phyloP scores from a whole-genome alignment of 78 protist genomes.

The Dictyostelium capitatum region DNA sequence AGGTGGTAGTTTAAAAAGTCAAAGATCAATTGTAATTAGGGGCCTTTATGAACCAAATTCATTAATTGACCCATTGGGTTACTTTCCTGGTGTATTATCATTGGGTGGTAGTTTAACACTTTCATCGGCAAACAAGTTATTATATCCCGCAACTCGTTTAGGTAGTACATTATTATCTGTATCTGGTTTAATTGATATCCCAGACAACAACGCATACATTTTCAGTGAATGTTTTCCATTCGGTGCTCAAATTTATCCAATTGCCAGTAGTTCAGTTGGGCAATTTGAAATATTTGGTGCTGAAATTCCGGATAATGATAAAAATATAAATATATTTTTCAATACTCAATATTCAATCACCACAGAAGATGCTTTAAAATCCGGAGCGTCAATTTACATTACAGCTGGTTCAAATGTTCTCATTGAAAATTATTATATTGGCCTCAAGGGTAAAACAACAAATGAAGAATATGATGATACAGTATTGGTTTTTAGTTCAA shows the following conservation, averaged over 20 bases:
- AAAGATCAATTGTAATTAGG: neutral
- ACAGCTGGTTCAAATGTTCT: neutral
- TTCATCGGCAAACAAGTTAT: neutral
- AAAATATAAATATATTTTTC: neutral
- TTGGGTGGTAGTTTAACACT: neutral
- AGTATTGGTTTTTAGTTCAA: neutral
- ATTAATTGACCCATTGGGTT: neutral
- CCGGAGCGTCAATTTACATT: neutral
- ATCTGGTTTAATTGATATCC: neutral
- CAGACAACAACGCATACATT: neutral
- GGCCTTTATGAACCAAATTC: neutral
- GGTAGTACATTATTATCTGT: neutral
- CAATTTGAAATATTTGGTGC: too few species aligned
- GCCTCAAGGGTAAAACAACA: neutral
- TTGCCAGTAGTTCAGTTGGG: neutral
- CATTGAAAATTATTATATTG: neutral
- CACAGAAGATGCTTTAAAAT: neutral
- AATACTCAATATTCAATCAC: neutral
- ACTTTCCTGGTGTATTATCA: neutral
- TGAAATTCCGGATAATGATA: neutral
- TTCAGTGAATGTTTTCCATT: neutral
- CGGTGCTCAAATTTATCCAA: neutral
- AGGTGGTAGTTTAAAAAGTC: neutral
- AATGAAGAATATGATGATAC: neutral
- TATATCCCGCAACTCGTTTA: neutral